Percentiles rank a stretch among this genome's conserved stretches.
Evolutionary conservation across 257 asterid genomes (phyloP).

Genomic region (Ligustrum vulgare): DNA sequence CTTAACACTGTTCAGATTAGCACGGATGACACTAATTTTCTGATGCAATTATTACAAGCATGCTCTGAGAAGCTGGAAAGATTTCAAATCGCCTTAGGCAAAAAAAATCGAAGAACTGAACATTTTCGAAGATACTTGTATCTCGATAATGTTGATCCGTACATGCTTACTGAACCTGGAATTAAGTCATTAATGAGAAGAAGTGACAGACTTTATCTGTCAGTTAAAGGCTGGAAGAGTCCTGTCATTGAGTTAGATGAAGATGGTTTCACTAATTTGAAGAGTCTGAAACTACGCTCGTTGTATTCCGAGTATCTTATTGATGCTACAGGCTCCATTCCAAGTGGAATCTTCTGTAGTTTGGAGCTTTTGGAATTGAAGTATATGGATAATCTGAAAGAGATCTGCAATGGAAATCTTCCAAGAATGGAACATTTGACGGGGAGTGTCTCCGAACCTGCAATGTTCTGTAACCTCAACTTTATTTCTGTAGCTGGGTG

Average conservation of each 20-base stretch:
- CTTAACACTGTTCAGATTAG: neutral
- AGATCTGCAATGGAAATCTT: neutral
- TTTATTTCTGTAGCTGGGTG: neutral
- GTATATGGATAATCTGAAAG: neutral
- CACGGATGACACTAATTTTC: neutral
- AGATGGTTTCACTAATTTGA: conserved; percentile 1
- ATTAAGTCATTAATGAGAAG: neutral
- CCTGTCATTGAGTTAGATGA: neutral
- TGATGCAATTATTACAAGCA: conserved; percentile 1
- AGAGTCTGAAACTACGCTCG: neutral
- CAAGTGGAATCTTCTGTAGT: neutral
- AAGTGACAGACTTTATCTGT: neutral
- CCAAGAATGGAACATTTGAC: conserved; percentile 3
- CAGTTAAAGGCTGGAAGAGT: neutral
- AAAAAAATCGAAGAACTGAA: too few species aligned
- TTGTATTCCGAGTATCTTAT: neutral
- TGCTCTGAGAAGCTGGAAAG: neutral
- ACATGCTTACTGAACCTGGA: conserved; percentile 5
- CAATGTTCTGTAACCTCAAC: conserved; percentile 9
- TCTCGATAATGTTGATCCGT: neutral
- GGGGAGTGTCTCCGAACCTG: neutral
- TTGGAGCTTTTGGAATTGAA: neutral
- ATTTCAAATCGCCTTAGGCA: neutral
- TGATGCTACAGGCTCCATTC: neutral
- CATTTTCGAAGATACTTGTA: neutral